Evolutionary conservation across 108 stramenopile species (phyloP), one percentile per base, ranked within the genome.

Genomic region (Skeletonema grethae): DNA sequence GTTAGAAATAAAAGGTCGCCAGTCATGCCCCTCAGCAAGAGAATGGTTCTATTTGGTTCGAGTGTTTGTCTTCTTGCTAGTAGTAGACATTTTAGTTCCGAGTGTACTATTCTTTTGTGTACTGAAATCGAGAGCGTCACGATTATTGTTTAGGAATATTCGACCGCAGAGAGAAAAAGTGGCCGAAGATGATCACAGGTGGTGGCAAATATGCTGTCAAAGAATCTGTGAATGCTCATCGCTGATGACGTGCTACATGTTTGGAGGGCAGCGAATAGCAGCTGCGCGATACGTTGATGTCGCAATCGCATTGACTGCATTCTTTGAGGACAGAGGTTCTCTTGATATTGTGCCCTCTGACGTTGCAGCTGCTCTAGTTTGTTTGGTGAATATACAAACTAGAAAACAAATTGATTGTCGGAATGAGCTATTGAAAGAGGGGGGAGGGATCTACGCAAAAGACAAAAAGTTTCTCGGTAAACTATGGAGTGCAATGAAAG

Each of bases 221-320:
- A 56, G 65, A 22, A 72, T 63, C 7, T 95, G 89, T 71, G 82
- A 89, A 61, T 92, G 84, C 41, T 65, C 85, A 15, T 65, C 77
- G 0, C 60, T 84, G 11, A 67, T 84, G 53, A 96, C 92, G 10
- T 96, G 95, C 63, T 96, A 84, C 66, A 45, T 96, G 45, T 96
- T 93, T 74, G 95, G 95, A 15, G 95, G 95, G 36, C 79, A 84
- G 32, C 87, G 90, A 16, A 65, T 90, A 39, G 62, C 80, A 15
- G 65, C 76, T 11, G 69, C 71, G 31, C 63, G 72, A 61, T 90
- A 89, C 75, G 80, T 68, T 15, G 87, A 90, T 64, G 86, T 93
- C 1, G 89, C 94, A 2, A 70, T 85, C 29, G 91, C 90, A 8
- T 53, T 96, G 73, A 84, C 95, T 15, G 91, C 93, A 66, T 96